Evolutionary conservation across 2,329 filamentous ascomycete genomes (phyloP).

Genomic region (Beauveria sp.): DNA sequence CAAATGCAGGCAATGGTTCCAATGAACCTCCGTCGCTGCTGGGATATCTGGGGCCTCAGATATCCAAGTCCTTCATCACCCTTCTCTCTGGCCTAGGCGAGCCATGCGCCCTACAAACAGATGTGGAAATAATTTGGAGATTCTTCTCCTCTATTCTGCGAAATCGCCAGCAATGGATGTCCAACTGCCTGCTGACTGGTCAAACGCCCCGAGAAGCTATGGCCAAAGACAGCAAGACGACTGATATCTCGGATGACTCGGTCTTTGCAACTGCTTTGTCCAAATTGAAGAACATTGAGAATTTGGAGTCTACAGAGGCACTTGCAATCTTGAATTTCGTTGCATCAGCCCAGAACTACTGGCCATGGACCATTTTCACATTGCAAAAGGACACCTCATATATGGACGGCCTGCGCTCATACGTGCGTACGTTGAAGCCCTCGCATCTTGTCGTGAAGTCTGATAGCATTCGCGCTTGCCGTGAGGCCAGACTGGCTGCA

Average conservation of each 20-base stretch:
- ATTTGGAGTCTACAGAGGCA: slow-evolving; percentile 56
- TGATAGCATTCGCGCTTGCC: slow-evolving; percentile 48
- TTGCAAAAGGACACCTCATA: slow-evolving; percentile 68
- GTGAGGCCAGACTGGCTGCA: slow-evolving; percentile 65
- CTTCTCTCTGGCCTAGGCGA: slow-evolving; percentile 70
- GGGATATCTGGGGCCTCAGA: slow-evolving; percentile 74
- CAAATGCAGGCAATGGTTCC: slow-evolving; percentile 55
- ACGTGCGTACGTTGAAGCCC: slow-evolving; percentile 53
- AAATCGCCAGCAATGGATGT: slow-evolving; percentile 92
- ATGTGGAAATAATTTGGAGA: slow-evolving; percentile 69
- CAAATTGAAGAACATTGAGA: slow-evolving; percentile 57
- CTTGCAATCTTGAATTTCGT: slow-evolving; percentile 80
- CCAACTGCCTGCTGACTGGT: slow-evolving; percentile 84
- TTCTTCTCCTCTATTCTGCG: slow-evolving; percentile 81
- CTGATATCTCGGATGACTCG: slow-evolving; percentile 46
- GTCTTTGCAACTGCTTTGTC: slow-evolving; percentile 66
- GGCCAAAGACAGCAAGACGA: slow-evolving; percentile 45
- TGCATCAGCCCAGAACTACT: slow-evolving; percentile 81
- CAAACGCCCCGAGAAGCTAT: slow-evolving; percentile 72
- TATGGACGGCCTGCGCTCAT: slow-evolving; percentile 62
- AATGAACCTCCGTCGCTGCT: slow-evolving; percentile 90
- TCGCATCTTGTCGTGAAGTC: slow-evolving; percentile 45
- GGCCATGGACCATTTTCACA: slow-evolving; percentile 87
- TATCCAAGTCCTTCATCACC: slow-evolving; percentile 76
- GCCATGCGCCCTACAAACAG: slow-evolving; percentile 58